Conservation (phyloP, 108 stramenopile genomes). For the Pseudonitzschia pungens region DNA sequence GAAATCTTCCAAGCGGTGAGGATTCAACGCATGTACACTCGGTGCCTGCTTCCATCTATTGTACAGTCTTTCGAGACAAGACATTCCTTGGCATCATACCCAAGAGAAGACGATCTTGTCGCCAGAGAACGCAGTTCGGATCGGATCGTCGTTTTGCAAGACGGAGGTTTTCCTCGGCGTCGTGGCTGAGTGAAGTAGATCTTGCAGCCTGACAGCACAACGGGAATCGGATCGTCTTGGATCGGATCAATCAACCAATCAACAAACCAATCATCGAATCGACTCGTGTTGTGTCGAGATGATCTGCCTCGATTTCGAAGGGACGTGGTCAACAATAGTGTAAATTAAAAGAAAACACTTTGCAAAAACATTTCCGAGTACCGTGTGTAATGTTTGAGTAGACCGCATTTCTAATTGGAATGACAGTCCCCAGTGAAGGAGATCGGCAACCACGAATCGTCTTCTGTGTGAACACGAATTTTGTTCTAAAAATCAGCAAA, state of each 20-base stretch:
- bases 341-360: too few species aligned
- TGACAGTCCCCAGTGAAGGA: too few species aligned
- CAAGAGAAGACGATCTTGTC: neutral
- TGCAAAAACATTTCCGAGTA: too few species aligned
- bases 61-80: neutral
- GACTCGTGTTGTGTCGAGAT: too few species aligned
- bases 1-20: neutral
- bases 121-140: neutral
- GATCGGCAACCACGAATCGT: too few species aligned
- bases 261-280: too few species aligned
- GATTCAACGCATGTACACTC: neutral
- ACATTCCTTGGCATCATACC: neutral
- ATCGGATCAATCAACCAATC: neutral
- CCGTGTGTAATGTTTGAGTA: too few species aligned
- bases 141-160: neutral
- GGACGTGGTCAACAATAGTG: too few species aligned
- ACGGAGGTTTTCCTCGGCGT: neutral
- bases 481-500: too few species aligned
- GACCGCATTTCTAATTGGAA: too few species aligned
- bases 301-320: too few species aligned
- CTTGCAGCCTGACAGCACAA: neutral
- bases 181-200: neutral
- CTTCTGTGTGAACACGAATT: too few species aligned
- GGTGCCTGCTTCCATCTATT: neutral
- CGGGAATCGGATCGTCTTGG: neutral